Conservation (phyloP, 441 rosid genomes). For the Macaranga tanarius region DNA sequence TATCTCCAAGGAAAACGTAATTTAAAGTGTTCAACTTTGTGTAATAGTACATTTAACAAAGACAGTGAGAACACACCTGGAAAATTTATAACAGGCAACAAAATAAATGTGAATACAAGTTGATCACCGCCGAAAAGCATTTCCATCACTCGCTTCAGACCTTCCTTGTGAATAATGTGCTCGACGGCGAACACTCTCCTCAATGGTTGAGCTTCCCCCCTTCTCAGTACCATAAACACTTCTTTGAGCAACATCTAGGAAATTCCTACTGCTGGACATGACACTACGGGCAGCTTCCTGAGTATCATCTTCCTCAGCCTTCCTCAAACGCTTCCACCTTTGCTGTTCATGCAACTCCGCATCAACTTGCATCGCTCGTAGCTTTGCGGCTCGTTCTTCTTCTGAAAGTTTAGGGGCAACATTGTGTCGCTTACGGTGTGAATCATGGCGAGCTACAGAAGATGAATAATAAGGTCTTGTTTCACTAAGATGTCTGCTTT, state of each 20-base stretch:
- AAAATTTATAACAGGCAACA: background rate
- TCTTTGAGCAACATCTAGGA: conserved; percentile 75
- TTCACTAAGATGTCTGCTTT: conserved; percentile 5
- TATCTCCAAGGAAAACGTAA: background rate
- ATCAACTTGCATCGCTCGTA: conserved; percentile 74
- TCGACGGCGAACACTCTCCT: conserved; percentile 88
- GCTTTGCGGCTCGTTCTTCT: conserved; percentile 79
- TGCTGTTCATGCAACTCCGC: conserved; percentile 90
- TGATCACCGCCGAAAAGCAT: conserved; percentile 72
- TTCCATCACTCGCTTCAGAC: conserved; percentile 57
- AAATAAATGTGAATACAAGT: background rate
- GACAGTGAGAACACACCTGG: background rate
- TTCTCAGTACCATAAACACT: conserved; percentile 82
- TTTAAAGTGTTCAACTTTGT: background rate
- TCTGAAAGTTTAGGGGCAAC: conserved; percentile 63
- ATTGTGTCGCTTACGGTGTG: conserved; percentile 37
- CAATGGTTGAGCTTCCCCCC: conserved; percentile 86
- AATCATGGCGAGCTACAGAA: conserved; percentile 25
- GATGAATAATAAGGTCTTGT: conserved; percentile 23
- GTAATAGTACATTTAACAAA: background rate
- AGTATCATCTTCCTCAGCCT: conserved; percentile 73
- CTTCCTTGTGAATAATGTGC: conserved; percentile 71
- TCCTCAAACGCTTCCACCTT: conserved; percentile 83
- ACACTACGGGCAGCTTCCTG: conserved; percentile 49
- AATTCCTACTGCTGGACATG: conserved; percentile 52